These are phyloP conservation scores for Ilex asprella DNA, from an alignment of 257 asterid genomes.

Conservation along the genomic window DNA sequence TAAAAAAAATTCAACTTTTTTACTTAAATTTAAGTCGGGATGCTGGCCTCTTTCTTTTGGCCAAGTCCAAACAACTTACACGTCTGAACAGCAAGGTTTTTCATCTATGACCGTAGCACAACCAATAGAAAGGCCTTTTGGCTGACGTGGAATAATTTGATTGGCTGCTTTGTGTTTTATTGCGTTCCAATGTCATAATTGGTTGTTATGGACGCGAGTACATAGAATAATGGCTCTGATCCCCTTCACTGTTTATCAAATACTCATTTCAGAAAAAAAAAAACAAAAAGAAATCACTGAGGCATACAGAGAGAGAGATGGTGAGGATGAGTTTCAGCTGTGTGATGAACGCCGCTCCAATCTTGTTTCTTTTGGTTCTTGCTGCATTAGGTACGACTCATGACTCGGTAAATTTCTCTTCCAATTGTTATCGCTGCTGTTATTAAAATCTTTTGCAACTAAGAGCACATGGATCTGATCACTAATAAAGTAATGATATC, in stretches of 20 bases:
- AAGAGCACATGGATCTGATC: background rate
- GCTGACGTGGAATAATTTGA: conserved; percentile 34
- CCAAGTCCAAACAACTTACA: too few relatives aligned
- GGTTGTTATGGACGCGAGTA: conserved; percentile 9
- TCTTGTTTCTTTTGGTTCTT: conserved; percentile 30
- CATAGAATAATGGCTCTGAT: conserved; percentile 6
- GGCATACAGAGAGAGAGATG: background rate
- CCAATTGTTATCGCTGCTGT: background rate
- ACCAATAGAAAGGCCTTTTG: too few relatives aligned
- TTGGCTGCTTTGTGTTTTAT: conserved; percentile 27
- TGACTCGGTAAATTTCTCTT: background rate
- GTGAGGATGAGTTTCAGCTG: conserved; percentile 29
- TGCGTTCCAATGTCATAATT: conserved; percentile 31
- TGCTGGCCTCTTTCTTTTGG: too few relatives aligned
- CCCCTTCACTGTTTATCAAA: background rate
- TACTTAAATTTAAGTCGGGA: too few relatives aligned
- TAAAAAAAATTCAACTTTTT: too few relatives aligned
- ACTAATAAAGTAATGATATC: background rate
- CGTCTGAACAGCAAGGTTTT: too few relatives aligned
- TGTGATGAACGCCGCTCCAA: conserved; percentile 21
- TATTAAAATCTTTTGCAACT: background rate
- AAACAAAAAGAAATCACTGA: background rate
- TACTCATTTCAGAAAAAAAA: background rate
- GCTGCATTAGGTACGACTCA: conserved; percentile 37
- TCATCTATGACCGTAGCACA: too few relatives aligned